Evolutionary conservation across 176 grass and related monocot genomes (phyloP), one percentile per base, ranked within the genome.

Genomic region (Urochloa ruziziensis): DNA sequence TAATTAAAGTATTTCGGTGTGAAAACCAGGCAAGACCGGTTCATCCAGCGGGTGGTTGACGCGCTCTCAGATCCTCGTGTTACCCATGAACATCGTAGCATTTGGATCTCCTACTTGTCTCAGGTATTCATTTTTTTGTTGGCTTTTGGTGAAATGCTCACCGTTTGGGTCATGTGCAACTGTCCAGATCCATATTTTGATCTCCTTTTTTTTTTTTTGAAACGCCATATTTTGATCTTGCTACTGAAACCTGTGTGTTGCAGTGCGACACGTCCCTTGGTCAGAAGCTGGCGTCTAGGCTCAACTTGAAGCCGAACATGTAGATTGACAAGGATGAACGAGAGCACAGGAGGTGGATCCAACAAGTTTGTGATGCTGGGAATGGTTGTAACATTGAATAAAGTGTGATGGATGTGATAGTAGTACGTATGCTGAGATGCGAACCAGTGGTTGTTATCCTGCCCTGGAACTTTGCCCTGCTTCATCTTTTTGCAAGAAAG

Each of bases 81-180:
- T 5, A 97, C 94, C 23, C 94, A 97, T 25, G 91, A 94, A 40
- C 88, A 94, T 21, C 82, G 49, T 28, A 87, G 76, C 48, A 92
- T 97, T 74, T 97, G 94, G 94, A 75, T 97, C 51, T 85, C 79
- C 30, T 94, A 97, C 61, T 97, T 87, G 94, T 94, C 89, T 24
- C 82, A 94, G 91, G 94, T 97, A 81, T 65, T 70, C 5, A 8
- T 61, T 82, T 49, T 49, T 49, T 18, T 58, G 10, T 36, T 27
- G 0, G 0, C 30, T n/a, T 58, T 34, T 74, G 17, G 14, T 64
- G 12, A 62, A 75, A 10, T 34, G 2, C 21, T 19, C 40, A 13
- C 6, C 57, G 44, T 34, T 62, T 82, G 61, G 29, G 52, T 11
- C 43, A 62, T 39, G 17, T 42, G 64, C 6, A 53, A 43, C 5